A percentile compares a stretch with the other conserved stretches of the same genome.
These are phyloP conservation scores for Niveomyces coronatus DNA, from an alignment of 2,329 filamentous ascomycete species.

Conservation along the genomic window DNA sequence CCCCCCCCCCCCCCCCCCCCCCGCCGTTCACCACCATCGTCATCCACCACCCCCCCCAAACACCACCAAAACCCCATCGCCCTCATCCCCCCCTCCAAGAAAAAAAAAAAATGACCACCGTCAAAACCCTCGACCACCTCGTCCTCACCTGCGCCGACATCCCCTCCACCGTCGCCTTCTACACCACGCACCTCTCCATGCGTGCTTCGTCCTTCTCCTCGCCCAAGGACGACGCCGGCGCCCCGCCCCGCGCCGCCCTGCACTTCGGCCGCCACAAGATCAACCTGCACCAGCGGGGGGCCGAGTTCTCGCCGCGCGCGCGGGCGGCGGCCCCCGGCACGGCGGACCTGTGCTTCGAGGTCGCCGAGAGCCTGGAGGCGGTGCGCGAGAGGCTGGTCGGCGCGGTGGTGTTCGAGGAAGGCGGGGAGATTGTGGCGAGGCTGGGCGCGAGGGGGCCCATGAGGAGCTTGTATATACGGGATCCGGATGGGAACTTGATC, in stretches of 20 bases:
- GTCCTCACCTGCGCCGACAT: conserved; percentile 48
- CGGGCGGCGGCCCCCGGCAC: conserved; percentile 41
- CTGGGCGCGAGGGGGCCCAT: conserved; percentile 46
- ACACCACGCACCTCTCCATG: conserved; percentile 47
- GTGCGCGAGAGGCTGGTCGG: conserved; percentile 34
- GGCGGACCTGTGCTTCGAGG: conserved; percentile 50
- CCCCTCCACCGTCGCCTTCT: conserved; percentile 40
- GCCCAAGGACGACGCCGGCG: conserved; percentile 20
- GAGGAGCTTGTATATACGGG: conserved; percentile 48
- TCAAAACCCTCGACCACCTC: conserved; percentile 46
- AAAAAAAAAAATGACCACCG: conserved; percentile 11
- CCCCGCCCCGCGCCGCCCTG: conserved; percentile 35
- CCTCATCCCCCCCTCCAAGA: background rate
- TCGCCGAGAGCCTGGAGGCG: conserved; percentile 32
- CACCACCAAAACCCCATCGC: background rate
- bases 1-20: too few relatives aligned
- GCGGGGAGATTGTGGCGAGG: conserved; percentile 38
- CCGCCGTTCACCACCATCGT: too few relatives aligned
- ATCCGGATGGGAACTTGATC: conserved; percentile 52
- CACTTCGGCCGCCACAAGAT: conserved; percentile 50
- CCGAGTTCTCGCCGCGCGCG: conserved; percentile 52
- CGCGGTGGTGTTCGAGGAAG: conserved; percentile 37
- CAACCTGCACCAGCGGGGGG: conserved; percentile 47
- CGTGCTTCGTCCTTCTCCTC: conserved; percentile 39
- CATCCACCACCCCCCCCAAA: background rate